Conservation (phyloP, 2,329 filamentous ascomycete genomes). For the Clathrospora elynae region DNA sequence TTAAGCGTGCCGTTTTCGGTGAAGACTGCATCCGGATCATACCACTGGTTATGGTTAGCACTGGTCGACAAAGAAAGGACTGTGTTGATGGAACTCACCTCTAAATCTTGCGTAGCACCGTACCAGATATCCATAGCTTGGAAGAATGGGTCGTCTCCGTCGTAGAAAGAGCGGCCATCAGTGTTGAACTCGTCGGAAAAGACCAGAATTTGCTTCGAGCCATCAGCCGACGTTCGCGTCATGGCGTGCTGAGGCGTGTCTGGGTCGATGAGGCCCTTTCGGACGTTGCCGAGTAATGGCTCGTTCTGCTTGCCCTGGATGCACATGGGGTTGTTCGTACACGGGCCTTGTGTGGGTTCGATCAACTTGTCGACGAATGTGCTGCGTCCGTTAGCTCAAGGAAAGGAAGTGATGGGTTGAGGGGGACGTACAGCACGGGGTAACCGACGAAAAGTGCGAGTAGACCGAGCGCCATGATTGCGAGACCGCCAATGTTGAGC, state of each 20-base stretch:
- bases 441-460: constrained; percentile 71
- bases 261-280: constrained; percentile 67
- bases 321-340: constrained; percentile 54
- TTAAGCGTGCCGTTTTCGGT: constrained; percentile 67
- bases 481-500: constrained; percentile 67
- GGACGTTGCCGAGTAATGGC: constrained; percentile 64
- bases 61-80: background rate
- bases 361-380: constrained; percentile 60
- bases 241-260: constrained; percentile 65
- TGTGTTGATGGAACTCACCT: constrained; percentile 51
- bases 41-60: constrained; percentile 58
- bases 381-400: constrained; percentile 47
- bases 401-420: background rate
- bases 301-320: constrained; percentile 56
- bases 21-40: constrained; percentile 69
- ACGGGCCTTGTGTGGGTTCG: constrained; percentile 44
- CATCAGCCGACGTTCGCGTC: constrained; percentile 62
- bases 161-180: constrained; percentile 70
- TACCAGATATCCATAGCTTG: constrained; percentile 74
- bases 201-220: constrained; percentile 67
- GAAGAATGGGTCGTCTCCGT: constrained; percentile 71
- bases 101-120: constrained; percentile 70
- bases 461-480: constrained; percentile 64
- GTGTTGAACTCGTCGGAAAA: constrained; percentile 76
- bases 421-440: constrained; percentile 66